Conservation (phyloP, 1,284 basidiomycete species). For the Ustilago shanxiensis region DNA sequence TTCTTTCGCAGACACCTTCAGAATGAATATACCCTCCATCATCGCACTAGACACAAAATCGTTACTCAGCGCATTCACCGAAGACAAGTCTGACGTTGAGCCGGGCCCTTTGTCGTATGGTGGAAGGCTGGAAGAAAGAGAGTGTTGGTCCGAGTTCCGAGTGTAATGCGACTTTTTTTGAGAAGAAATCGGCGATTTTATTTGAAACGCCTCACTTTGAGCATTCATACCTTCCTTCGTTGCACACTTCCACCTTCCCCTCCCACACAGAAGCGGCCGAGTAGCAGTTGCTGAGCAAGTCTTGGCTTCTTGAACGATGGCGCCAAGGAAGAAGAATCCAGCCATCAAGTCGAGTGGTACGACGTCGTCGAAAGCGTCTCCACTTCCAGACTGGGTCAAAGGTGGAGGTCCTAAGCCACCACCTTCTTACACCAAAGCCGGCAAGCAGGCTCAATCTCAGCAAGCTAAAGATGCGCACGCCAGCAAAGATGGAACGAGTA, state of each 20-base stretch:
- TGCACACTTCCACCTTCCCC: neutral
- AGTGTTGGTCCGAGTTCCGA: neutral
- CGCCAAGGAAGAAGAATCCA: constrained; percentile 65
- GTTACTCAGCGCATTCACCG: no score
- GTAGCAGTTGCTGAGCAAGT: neutral
- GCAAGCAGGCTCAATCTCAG: constrained; percentile 35
- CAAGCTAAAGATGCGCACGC: constrained; percentile 14
- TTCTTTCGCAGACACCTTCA: no score
- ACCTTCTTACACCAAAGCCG: constrained; percentile 56
- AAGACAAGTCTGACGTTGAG: no score
- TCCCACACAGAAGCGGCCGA: neutral
- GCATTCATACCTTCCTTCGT: neutral
- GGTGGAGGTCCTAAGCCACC: constrained; percentile 60
- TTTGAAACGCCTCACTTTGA: neutral
- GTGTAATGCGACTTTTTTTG: neutral
- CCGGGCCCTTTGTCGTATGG: no score
- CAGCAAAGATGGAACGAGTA: constrained; percentile 2
- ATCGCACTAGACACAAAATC: no score
- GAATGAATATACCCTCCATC: no score
- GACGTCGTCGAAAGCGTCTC: constrained; percentile 67
- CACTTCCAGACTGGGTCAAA: constrained; percentile 69
- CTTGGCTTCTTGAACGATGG: constrained; percentile 38
- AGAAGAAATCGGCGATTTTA: neutral
- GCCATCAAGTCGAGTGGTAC: constrained; percentile 67
- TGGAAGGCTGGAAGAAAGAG: no score